Evolutionary conservation across 2,329 filamentous ascomycete genomes (phyloP).

Genomic region (Trichoderma endophyticum): DNA sequence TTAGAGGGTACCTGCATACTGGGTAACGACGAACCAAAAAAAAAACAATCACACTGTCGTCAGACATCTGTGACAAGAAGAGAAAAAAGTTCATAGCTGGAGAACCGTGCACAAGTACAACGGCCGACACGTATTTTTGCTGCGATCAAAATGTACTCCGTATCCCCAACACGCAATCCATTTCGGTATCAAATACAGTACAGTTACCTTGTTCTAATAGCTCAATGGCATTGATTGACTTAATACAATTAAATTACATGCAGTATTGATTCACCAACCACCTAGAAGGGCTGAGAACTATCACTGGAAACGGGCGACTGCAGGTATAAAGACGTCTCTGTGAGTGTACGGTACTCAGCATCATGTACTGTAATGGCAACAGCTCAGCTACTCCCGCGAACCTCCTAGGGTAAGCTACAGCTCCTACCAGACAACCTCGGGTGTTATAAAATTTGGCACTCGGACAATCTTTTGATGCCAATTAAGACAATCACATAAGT

Average conservation of each 20-base stretch:
- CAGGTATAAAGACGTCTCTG: neutral
- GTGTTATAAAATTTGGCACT: neutral
- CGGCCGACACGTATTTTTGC: neutral
- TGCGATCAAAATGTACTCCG: neutral
- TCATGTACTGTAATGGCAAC: neutral
- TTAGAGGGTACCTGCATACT: neutral
- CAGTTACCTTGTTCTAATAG: neutral
- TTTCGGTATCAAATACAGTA: neutral
- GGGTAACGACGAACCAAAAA: neutral
- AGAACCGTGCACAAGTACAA: neutral
- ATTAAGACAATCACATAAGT: neutral
- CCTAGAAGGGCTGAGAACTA: neutral
- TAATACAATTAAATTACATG: neutral
- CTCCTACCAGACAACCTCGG: neutral
- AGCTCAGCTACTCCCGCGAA: neutral
- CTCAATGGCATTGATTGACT: neutral
- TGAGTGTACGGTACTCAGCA: neutral
- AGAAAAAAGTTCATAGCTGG: neutral
- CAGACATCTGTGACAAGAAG: neutral
- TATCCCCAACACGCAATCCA: neutral
- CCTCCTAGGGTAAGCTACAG: neutral
- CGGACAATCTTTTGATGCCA: neutral
- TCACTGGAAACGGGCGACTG: neutral
- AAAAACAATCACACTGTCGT: conserved; percentile 4
- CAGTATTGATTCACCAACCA: neutral